Conservation (phyloP, 257 asterid species). For the Solanum commersonii region DNA sequence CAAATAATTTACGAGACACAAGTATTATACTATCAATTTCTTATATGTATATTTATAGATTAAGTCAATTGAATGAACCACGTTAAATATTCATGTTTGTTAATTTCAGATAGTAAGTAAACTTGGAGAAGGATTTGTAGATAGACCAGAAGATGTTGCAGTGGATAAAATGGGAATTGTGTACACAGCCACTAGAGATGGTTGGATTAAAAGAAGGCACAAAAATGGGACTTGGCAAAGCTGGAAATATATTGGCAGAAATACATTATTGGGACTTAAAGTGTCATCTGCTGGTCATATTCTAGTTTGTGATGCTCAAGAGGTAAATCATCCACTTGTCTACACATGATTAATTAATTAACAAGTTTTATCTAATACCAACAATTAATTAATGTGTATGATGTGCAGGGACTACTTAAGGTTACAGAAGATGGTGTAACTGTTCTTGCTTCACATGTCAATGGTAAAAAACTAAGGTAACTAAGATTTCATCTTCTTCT, state of each 20-base stretch:
- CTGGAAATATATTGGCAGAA: conserved; percentile 27
- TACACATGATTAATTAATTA: neutral
- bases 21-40: too few species aligned
- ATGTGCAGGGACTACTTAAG: conserved; percentile 50
- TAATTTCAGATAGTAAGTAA: conserved; percentile 35
- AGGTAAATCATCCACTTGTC: conserved; percentile 18
- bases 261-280: conserved; percentile 31
- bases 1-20: neutral
- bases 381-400: too few species aligned
- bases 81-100: neutral
- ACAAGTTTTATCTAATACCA: neutral
- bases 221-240: conserved; percentile 53
- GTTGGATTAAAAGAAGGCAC: conserved; percentile 44
- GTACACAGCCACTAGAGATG: conserved; percentile 61
- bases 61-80: too few species aligned
- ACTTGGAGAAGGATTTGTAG: conserved; percentile 54
- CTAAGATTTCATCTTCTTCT: neutral
- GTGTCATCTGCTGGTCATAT: conserved; percentile 36
- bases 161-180: conserved; percentile 35
- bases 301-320: conserved; percentile 36
- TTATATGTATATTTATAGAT: too few species aligned
- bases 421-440: conserved; percentile 45
- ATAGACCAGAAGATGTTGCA: conserved; percentile 47
- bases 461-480: conserved; percentile 45
- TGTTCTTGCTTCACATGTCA: conserved; percentile 40